Percentiles rank a stretch among this genome's conserved stretches.
Conservation (phyloP, 208 protist species). For the Acanthamoeba lenticulata region DNA sequence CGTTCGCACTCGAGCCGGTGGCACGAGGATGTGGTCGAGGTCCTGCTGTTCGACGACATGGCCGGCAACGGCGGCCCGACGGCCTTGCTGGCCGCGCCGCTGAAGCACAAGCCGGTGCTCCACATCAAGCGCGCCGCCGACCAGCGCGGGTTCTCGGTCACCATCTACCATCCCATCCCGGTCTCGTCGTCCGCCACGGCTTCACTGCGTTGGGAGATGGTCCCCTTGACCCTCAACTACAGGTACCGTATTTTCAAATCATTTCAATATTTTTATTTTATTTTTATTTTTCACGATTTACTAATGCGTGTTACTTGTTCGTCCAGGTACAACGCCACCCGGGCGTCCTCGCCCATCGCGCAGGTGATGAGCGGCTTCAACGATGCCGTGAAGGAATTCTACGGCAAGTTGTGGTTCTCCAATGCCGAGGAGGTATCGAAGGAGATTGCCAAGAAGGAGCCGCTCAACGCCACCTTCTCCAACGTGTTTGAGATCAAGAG, state of each 20-base stretch:
- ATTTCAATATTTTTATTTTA: background rate
- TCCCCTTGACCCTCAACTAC: conserved; percentile 43
- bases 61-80: conserved; percentile 10
- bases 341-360: conserved; percentile 77
- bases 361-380: conserved; percentile 77
- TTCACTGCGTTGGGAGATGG: conserved; percentile 49
- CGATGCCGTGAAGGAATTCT: conserved; percentile 82
- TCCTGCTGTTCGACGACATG: conserved; percentile 40
- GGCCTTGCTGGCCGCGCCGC: background rate
- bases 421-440: conserved; percentile 54
- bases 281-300: too few species aligned
- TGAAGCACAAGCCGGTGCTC: conserved; percentile 36
- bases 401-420: conserved; percentile 83
- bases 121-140: conserved; percentile 24
- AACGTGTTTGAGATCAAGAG: conserved; percentile 70
- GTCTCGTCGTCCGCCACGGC: background rate
- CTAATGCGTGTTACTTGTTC: too few species aligned
- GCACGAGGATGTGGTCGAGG: conserved; percentile 50
- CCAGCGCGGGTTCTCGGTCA: conserved; percentile 8
- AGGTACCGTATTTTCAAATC: background rate
- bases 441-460: conserved; percentile 37
- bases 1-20: conserved; percentile 13
- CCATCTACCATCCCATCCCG: conserved; percentile 51
- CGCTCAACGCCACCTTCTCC: conserved; percentile 47
- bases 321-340: conserved; percentile 69